phyloP scores from a whole-genome alignment of 176 grass and related monocot genomes.

The Phyllostachys edulis region DNA sequence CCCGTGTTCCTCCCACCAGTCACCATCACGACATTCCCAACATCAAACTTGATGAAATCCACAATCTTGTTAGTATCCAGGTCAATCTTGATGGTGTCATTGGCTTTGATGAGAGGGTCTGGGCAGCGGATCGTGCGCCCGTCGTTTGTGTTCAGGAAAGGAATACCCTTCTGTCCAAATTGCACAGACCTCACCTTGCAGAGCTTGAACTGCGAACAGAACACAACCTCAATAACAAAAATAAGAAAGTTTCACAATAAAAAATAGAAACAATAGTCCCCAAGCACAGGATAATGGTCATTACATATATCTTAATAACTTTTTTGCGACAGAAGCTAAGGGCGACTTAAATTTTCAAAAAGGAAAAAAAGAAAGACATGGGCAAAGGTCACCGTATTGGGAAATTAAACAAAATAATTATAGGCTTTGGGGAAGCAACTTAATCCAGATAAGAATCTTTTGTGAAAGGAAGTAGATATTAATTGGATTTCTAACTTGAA shows the following conservation, averaged over 20 bases:
- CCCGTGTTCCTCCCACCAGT: constrained; percentile 39
- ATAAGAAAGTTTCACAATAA: neutral
- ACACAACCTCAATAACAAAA: neutral
- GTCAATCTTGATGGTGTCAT: constrained; percentile 45
- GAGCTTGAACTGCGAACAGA: constrained; percentile 29
- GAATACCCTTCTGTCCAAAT: constrained; percentile 42
- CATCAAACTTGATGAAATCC: constrained; percentile 48
- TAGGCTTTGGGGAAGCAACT: neutral
- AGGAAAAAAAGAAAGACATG: neutral
- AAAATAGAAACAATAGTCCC: neutral
- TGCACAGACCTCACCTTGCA: constrained; percentile 41
- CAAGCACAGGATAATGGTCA: too few species aligned
- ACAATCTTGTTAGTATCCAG: constrained; percentile 34
- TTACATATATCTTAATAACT: too few species aligned
- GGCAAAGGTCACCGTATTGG: neutral
- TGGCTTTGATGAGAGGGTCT: constrained; percentile 43
- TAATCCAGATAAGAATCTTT: too few species aligned
- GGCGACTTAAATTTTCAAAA: too few species aligned
- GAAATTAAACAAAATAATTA: neutral
- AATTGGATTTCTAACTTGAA: neutral
- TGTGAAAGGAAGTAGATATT: neutral
- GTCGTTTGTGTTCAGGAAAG: constrained; percentile 35
- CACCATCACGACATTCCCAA: constrained; percentile 42
- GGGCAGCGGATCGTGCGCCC: constrained; percentile 41
- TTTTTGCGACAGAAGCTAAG: too few species aligned